phyloP scores from a whole-genome alignment of 78 protist species.

The Anaeramoeba flamelloides region DNA sequence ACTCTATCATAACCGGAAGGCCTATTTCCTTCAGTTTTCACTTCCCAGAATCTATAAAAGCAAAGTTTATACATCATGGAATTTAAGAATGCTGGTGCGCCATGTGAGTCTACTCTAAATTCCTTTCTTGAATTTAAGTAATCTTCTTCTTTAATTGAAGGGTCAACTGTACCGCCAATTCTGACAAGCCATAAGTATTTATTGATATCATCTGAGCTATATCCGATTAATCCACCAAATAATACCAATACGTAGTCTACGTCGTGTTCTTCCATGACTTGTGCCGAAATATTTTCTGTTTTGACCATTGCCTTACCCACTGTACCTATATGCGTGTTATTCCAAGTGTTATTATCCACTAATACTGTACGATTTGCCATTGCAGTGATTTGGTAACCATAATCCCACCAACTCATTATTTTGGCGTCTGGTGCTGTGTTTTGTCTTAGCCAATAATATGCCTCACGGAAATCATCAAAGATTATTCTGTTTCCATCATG shows the following conservation, averaged over 20 bases:
- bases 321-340: slow-evolving; percentile 89
- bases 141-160: slow-evolving; percentile 46
- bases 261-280: slow-evolving; percentile 51
- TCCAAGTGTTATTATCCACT: slow-evolving; percentile 99
- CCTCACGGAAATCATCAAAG: slow-evolving; percentile 96
- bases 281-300: slow-evolving; percentile 57
- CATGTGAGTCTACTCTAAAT: slow-evolving; percentile 33
- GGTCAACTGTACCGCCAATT: slow-evolving; percentile 33
- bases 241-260: slow-evolving; percentile 91
- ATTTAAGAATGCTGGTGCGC: slow-evolving; percentile 51
- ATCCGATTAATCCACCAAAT: slow-evolving; percentile 93
- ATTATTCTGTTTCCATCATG: slow-evolving; percentile 54
- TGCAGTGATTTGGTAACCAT: slow-evolving; percentile 94
- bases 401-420: slow-evolving; percentile 95
- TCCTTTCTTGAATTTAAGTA: slow-evolving; percentile 52
- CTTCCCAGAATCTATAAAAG: slow-evolving; percentile 63
- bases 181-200: slow-evolving; percentile 96
- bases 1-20: slow-evolving; percentile 86
- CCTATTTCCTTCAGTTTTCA: slow-evolving; percentile 32
- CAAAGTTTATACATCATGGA: slow-evolving; percentile 72
- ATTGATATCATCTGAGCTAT: slow-evolving; percentile 81
- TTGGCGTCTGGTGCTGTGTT: slow-evolving; percentile 85
- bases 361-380: slow-evolving; percentile 88
- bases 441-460: slow-evolving; percentile 87
- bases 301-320: slow-evolving; percentile 78